phyloP scores from a whole-genome alignment of 495 filamentous ascomycete genomes.

The Trichoderma parareesei region DNA sequence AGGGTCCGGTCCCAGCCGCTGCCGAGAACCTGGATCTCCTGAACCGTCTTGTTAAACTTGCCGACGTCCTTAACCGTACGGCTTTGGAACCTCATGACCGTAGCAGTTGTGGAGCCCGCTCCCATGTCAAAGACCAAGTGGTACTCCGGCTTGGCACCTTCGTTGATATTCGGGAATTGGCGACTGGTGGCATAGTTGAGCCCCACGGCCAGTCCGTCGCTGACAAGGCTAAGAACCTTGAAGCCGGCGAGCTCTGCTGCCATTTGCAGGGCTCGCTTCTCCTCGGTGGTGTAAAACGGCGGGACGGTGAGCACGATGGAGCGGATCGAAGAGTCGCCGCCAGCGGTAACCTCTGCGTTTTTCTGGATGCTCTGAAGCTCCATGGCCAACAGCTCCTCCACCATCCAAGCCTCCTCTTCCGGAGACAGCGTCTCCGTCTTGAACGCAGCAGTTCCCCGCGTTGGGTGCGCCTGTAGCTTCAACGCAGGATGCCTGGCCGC shows the following conservation, averaged over 20 bases:
- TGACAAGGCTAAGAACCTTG: constrained; percentile 74
- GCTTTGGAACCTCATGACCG: constrained; percentile 82
- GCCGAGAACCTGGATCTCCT: constrained; percentile 83
- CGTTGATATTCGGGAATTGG: constrained; percentile 74
- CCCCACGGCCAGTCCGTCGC: constrained; percentile 86
- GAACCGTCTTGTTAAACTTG: constrained; percentile 91
- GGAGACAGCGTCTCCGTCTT: constrained; percentile 63
- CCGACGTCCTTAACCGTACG: constrained; percentile 85
- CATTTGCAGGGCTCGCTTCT: constrained; percentile 72
- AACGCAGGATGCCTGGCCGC: constrained; percentile 63
- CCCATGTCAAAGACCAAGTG: constrained; percentile 98
- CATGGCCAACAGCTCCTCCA: constrained; percentile 96
- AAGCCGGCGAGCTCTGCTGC: constrained; percentile 84
- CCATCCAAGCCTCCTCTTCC: constrained; percentile 63
- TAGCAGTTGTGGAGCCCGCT: constrained; percentile 94
- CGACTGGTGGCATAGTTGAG: constrained; percentile 90
- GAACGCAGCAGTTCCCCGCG: constrained; percentile 66
- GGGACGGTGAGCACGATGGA: constrained; percentile 88
- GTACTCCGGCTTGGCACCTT: constrained; percentile 82
- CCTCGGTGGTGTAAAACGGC: constrained; percentile 81
- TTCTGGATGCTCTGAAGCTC: constrained; percentile 79
- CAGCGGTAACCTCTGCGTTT: constrained; percentile 81
- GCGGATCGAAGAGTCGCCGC: constrained; percentile 62
- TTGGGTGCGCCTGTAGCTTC: constrained; percentile 43
- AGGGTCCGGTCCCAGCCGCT: constrained; percentile 82